Base-by-base conservation (phyloP, 164 flowering plant genomes). In the Hamamelis virginiana region DNA sequence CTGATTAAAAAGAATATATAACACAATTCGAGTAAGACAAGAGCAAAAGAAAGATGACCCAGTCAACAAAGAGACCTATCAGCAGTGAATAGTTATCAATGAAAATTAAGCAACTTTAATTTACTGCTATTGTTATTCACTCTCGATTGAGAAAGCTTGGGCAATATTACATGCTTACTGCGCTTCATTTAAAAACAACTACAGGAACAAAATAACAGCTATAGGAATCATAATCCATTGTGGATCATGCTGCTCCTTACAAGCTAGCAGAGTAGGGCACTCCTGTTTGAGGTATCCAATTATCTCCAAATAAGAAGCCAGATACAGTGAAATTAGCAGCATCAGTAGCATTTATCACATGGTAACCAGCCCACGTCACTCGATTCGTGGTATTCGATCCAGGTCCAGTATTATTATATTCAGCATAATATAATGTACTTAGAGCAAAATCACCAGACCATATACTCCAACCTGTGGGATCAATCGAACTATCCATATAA, bases 301-400 rank as follows among this genome's bases (percentile, higher is more conserved):
- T 22, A 43, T 69, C 75, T 14, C 83, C 88, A 3, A 43, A 4
- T 16, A 82, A n/a, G 59, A 84, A 82, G 3, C 23, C 59, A 12
- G 77, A 59, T 26, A 77, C 82, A 4, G 81, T 78, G 68, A 82
- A 82, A 22, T 50, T 52, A 5, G 64, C 56, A 13, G 82, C 84
- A 9, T 64, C 75, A 0, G 79, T 33, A 11, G 59, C 62, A 22
- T 71, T 69, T 0, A 81, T 73, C 13, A 57, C 28, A 16, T 66
- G 75, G 57, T 72, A 76, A n/a, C 88, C 84, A 4, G 70, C 55
- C 88, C 88, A 85, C 1, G 66, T 69, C 13, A 81, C 83, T 56
- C 88, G 74, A 2, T 44, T 18, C 0, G 62, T 21, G 1, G 83
- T 77, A 48, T 23, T 28, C 0, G 84, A 74, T 21, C 83, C 83